Conservation (phyloP, 1,284 basidiomycete genomes). For the Naganishia albida region DNA sequence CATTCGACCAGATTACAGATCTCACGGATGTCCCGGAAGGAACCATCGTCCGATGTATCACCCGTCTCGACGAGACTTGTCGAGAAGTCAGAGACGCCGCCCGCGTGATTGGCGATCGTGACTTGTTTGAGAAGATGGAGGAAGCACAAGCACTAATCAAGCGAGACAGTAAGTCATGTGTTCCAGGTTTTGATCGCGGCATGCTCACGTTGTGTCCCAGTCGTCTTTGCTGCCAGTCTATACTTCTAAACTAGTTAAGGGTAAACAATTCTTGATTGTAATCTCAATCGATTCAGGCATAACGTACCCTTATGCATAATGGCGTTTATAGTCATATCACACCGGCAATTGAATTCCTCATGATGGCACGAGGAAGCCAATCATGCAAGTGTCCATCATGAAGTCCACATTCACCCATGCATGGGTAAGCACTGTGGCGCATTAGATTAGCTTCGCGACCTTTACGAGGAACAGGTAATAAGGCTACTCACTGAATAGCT, state of each 20-base stretch:
- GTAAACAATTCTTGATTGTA: neutral
- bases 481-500: slow-evolving; percentile 74
- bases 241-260: slow-evolving; percentile 9
- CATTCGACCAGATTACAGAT: slow-evolving; percentile 89
- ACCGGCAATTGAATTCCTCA: neutral
- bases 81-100: slow-evolving; percentile 96
- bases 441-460: neutral
- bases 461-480: neutral
- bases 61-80: slow-evolving; percentile 93
- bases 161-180: slow-evolving; percentile 75
- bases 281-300: neutral
- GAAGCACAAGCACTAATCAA: slow-evolving; percentile 90
- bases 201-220: slow-evolving; percentile 29
- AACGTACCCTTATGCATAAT: neutral
- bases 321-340: too few relatives aligned
- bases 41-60: slow-evolving; percentile 95
- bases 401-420: slow-evolving; percentile 93
- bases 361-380: slow-evolving; percentile 59
- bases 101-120: slow-evolving; percentile 93
- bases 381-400: slow-evolving; percentile 87
- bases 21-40: slow-evolving; percentile 96
- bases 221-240: slow-evolving; percentile 47
- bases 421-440: slow-evolving; percentile 59
- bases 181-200: neutral
- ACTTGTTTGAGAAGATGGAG: slow-evolving; percentile 97